Evolutionary conservation across 257 asterid genomes (phyloP), one percentile per base, ranked within the genome.

Genomic region (Striga asiatica): DNA sequence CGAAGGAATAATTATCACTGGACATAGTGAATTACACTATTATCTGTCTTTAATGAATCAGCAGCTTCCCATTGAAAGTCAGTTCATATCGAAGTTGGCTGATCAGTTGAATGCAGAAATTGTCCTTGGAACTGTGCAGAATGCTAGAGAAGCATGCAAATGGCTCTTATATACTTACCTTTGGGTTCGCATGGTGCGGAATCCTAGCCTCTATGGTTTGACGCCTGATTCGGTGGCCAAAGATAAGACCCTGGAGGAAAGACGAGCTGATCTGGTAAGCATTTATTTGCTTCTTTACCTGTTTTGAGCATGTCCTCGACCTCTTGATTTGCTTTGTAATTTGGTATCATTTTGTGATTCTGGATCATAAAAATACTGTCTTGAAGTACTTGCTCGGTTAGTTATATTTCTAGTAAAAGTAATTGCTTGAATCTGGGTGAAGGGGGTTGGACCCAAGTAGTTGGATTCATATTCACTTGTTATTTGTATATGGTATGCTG

Each of bases 11-110:
- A 78, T 78, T 43, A 75, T 78, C 18, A 78, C 85, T 20, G 85
- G 85, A 39, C 85, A 75, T 21, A 72, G 77, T 61, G 85, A 78
- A 69, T 58, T 78, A 68, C 81, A 72, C 18, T 75, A 72, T 58
- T 78, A 78, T 46, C 74, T 78, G 31, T 78, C 85, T 8, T 54
- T 78, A 57, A 78, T 78, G 85, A 78, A 78, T 58, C 85, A 78
- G 67, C 85, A 78, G 73, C 77, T 78, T 52, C 81, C 85, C n/a
- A 78, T 78, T 61, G 85, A 78, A 59, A 78, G 85, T 66, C 85
- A 78, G 71, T 77, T 77, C 24, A 71, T 77, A 35, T 73, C 83
- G n/a, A 70, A 71, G 62, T 61, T 77, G 75, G 83, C 85, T 31
- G 85, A 78, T 72, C 85, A 78, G 79, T 64, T 78, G 69, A 78